A percentile compares a stretch with the other conserved stretches of the same genome.
phyloP scores from a whole-genome alignment of 768 basidiomycete genomes.

The Roridomyces roridus region DNA sequence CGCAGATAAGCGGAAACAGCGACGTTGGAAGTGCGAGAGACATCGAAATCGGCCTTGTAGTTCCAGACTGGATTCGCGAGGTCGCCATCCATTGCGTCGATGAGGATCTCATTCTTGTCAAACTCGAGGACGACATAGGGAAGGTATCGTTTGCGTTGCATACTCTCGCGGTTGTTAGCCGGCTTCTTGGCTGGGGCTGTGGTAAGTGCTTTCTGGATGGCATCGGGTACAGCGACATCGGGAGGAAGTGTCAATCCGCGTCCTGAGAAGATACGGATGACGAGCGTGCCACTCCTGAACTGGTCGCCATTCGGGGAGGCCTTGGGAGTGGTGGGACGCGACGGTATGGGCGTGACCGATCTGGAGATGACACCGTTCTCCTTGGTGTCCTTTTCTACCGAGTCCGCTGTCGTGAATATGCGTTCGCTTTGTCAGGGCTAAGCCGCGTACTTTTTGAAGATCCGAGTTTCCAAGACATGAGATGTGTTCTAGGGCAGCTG shows the following conservation, averaged over 20 bases:
- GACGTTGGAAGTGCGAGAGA: conserved; percentile 92
- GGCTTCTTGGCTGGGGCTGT: conserved; percentile 58
- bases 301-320: conserved; percentile 59
- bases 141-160: conserved; percentile 90
- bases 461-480: conserved; percentile 66
- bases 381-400: conserved; percentile 71
- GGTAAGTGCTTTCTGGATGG: conserved; percentile 83
- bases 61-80: conserved; percentile 91
- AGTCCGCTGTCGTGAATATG: conserved; percentile 1
- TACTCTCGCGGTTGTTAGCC: conserved; percentile 83
- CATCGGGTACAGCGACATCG: conserved; percentile 79
- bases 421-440: conserved; percentile 1
- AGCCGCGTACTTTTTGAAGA: conserved; percentile 46
- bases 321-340: conserved; percentile 81
- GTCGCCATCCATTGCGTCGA: conserved; percentile 97
- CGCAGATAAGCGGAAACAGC: conserved; percentile 92
- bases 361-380: conserved; percentile 76
- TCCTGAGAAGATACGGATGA: conserved; percentile 94
- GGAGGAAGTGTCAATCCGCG: conserved; percentile 83
- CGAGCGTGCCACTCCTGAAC: conserved; percentile 90
- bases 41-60: conserved; percentile 95
- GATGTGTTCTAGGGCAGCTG: conserved; percentile 23
- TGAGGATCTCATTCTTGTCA: conserved; percentile 95
- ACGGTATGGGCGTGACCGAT: conserved; percentile 83
- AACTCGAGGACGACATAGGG: conserved; percentile 98